Base-by-base conservation (phyloP, 164 flowering plant species). In the Kingdonia uniflora region DNA sequence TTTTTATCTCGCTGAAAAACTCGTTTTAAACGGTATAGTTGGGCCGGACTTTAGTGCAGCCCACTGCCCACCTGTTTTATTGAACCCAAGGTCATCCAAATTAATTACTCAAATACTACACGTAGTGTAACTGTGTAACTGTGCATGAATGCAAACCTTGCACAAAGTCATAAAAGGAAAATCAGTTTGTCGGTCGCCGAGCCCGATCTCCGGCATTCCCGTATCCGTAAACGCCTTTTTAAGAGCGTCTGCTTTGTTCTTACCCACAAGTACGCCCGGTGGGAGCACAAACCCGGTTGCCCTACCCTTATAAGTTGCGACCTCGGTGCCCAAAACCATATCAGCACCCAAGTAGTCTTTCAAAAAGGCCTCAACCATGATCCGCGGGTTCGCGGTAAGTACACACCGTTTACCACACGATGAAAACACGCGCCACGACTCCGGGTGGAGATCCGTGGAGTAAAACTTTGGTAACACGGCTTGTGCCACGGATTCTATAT, bases 401-500 rank as follows among this genome's bases (percentile, higher is more conserved):
- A 81, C 76, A 45, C 26, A 71, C 25, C 51, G 68, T 49, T 57
- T 54, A 25, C 48, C 55, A 15, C 66, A 65, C 61, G 26, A 65
- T 56, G 40, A 29, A 41, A 85, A 49, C 29, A 61, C 55, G 20
- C 74, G 70, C 57, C 67, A 78, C 1, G 74, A 71, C 56, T 78
- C 81, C 5, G 37, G 15, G 10, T 75, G 71, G 23, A 76, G 65
- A 62, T 84, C 78, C 38, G 77, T 79, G 11, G 80, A 49, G 48
- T 76, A 80, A 20, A 73, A 76, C 74, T 78, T 81, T 0, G 85
- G 88, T 63, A 84, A 49, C 16, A 81, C 84, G n/a, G 86, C 51
- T 14, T 63, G 70, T 13, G 84, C 80, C 26, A 47, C 51, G 10
- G 70, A 56, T 33, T 52, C 60, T 53, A 77, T 73, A 24, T 58